These are phyloP conservation scores for Nicotiana tomentosiformis DNA, from an alignment of 257 asterid species.

Conservation along the genomic window DNA sequence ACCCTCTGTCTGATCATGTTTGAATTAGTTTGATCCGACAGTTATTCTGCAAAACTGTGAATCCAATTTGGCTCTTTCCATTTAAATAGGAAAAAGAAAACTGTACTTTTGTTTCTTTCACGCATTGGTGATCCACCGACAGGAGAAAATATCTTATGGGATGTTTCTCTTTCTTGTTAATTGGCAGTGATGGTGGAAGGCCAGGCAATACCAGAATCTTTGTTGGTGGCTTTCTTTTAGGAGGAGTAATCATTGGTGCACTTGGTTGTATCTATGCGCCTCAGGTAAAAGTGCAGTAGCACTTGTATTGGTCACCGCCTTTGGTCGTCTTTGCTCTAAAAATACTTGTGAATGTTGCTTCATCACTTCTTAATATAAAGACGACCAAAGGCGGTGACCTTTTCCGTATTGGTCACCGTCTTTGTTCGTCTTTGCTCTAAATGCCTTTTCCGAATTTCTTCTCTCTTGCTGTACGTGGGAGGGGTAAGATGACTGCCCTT, in stretches of 20 bases:
- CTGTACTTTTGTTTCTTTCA: background rate
- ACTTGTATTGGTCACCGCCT: background rate
- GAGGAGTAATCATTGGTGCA: constrained; percentile 41
- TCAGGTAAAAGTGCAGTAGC: constrained; percentile 23
- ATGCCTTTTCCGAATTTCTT: background rate
- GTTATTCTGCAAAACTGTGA: background rate
- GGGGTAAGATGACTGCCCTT: constrained; percentile 6
- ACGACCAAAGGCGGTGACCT: no score
- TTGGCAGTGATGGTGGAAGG: constrained; percentile 39
- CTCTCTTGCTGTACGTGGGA: background rate
- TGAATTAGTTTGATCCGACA: background rate
- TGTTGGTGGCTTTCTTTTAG: constrained; percentile 40
- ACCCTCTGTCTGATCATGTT: background rate
- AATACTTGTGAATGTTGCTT: background rate
- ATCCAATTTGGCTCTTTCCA: background rate
- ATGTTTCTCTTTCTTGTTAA: constrained; percentile 15
- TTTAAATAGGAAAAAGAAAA: background rate
- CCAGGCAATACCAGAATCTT: constrained; percentile 27
- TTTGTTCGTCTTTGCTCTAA: background rate
- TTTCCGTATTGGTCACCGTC: background rate
- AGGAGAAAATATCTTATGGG: background rate
- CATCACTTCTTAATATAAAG: background rate
- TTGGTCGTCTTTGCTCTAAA: background rate
- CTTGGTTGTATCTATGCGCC: constrained; percentile 46
- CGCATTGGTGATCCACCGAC: background rate